These are phyloP conservation scores for Colletotrichum higginsianum DNA, from an alignment of 2,329 filamentous ascomycete species.

Conservation along the genomic window DNA sequence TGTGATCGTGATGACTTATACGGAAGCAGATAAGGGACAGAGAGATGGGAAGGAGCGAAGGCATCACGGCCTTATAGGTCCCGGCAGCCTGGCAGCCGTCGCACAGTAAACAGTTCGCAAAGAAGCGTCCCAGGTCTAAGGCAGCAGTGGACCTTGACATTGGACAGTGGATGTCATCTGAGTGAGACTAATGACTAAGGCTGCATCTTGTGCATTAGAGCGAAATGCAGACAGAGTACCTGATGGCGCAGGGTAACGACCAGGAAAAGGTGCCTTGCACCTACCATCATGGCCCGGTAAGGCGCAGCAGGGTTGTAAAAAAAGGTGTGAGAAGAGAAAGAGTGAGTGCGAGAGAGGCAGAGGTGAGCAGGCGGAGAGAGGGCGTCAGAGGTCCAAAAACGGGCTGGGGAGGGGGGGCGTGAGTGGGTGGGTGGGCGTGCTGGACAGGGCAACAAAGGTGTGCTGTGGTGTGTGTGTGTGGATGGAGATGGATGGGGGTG, in stretches of 20 bases:
- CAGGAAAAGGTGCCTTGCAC: conserved; percentile 46
- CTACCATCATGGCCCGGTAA: conserved; percentile 35
- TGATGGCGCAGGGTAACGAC: conserved; percentile 45
- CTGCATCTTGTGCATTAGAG: conserved; percentile 46
- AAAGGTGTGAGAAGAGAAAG: conserved; percentile 36
- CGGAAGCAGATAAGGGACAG: conserved; percentile 30
- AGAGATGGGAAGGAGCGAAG: conserved; percentile 53
- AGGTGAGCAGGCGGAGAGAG: conserved; percentile 32
- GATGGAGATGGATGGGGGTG: conserved; percentile 13
- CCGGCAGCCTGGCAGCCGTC: conserved; percentile 55
- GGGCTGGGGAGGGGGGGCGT: conserved; percentile 45
- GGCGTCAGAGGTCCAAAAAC: conserved; percentile 45
- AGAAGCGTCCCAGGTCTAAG: conserved; percentile 45
- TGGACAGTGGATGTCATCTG: conserved; percentile 42
- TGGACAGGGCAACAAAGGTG: conserved; percentile 9
- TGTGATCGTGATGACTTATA: conserved; percentile 44
- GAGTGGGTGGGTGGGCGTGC: conserved; percentile 23
- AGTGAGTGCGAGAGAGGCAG: conserved; percentile 23
- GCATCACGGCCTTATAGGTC: conserved; percentile 70
- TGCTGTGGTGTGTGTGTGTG: conserved; percentile 29
- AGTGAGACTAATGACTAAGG: conserved; percentile 45
- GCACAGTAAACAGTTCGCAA: conserved; percentile 48
- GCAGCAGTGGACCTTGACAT: conserved; percentile 40
- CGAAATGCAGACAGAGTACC: conserved; percentile 40
- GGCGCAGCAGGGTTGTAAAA: conserved; percentile 31